phyloP scores from a whole-genome alignment of 2,329 filamentous ascomycete species.

The Botrytis fabae region DNA sequence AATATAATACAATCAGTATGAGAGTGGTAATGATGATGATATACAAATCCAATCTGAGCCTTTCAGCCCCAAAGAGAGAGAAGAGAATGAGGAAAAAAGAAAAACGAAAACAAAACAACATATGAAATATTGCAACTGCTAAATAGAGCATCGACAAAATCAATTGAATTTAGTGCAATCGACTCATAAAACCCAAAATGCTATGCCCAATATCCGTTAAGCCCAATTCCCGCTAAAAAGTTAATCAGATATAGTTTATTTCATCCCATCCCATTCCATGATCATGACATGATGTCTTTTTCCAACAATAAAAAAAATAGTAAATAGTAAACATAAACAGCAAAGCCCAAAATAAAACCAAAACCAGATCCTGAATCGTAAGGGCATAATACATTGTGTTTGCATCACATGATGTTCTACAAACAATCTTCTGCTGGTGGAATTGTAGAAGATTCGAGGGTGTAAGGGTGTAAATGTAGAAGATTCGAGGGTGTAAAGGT shows the following conservation, averaged over 20 bases:
- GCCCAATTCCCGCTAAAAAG: neutral
- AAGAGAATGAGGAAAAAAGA: neutral
- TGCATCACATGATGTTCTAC: neutral
- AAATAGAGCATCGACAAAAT: neutral
- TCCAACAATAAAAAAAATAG: neutral
- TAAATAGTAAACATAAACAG: neutral
- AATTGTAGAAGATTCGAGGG: neutral
- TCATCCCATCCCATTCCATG: neutral
- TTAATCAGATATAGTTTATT: neutral
- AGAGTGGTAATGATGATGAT: neutral
- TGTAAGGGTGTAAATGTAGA: neutral
- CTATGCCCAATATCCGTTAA: neutral
- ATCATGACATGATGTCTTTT: neutral
- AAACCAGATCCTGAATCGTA: neutral
- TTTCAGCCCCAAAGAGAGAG: neutral
- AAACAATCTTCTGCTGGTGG: neutral
- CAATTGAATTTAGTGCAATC: neutral
- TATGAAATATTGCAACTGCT: neutral
- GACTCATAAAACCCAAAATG: neutral
- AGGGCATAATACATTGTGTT: neutral
- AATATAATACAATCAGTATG: neutral
- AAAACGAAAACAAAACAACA: neutral
- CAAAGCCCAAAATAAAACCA: neutral
- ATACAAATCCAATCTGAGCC: neutral
- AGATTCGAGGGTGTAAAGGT: neutral